Percentiles rank a stretch among this genome's conserved stretches.
phyloP scores from a whole-genome alignment of 495 filamentous ascomycete genomes.

The Daldinia caldariorum region DNA sequence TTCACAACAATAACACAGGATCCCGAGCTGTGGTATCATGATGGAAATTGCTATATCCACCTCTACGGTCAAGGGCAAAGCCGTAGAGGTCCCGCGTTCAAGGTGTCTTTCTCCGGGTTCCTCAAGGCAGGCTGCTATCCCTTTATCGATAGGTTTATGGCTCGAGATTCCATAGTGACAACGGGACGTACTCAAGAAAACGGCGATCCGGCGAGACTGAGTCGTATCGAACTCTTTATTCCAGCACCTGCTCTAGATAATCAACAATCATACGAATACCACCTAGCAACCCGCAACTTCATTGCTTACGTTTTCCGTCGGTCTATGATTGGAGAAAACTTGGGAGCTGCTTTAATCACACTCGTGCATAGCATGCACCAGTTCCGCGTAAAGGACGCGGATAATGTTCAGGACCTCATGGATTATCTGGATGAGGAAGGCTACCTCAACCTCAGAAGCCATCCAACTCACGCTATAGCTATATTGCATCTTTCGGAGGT shows the following conservation, averaged over 20 bases:
- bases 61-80: constrained; percentile 69
- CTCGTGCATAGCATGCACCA: constrained; percentile 68
- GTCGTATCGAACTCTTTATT: constrained; percentile 67
- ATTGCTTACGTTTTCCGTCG: constrained; percentile 70
- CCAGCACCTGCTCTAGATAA: constrained; percentile 64
- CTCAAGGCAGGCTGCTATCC: constrained; percentile 61
- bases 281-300: constrained; percentile 73
- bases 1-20: constrained; percentile 54
- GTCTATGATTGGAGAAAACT: constrained; percentile 67
- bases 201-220: constrained; percentile 23
- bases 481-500: constrained; percentile 70
- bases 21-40: constrained; percentile 68
- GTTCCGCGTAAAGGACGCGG: constrained; percentile 56
- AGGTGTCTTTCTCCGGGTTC: constrained; percentile 61
- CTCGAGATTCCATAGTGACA: constrained; percentile 38
- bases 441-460: constrained; percentile 68
- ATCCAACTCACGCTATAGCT: constrained; percentile 67
- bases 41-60: constrained; percentile 71
- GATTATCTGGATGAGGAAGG: constrained; percentile 67
- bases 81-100: constrained; percentile 67
- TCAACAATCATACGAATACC: constrained; percentile 63
- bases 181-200: constrained; percentile 36
- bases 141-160: constrained; percentile 62
- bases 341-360: constrained; percentile 65
- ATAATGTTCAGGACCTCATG: constrained; percentile 63